phyloP scores from a whole-genome alignment of 352 stramenopile genomes.

The Phytophthora citricola region DNA sequence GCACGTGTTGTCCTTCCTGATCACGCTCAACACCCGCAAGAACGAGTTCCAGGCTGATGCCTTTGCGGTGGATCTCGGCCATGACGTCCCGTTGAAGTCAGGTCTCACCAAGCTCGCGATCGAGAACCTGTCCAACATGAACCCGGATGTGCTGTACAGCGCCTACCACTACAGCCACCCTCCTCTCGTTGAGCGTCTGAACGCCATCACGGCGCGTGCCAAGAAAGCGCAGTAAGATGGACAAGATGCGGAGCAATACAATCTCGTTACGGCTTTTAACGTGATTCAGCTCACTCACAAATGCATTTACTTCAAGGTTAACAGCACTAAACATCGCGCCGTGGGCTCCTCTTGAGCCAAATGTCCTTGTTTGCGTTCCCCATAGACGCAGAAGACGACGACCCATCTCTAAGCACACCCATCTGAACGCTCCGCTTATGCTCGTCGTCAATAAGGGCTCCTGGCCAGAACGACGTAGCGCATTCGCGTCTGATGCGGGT shows the following conservation, averaged over 20 bases:
- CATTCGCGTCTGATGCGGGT: conserved; percentile 79
- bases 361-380: conserved; percentile 15
- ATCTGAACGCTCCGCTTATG: conserved; percentile 21
- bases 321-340: conserved; percentile 24
- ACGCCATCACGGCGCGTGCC: conserved; percentile 82
- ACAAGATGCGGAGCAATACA: background rate
- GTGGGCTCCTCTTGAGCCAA: conserved; percentile 17
- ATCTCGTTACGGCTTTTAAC: too few relatives aligned
- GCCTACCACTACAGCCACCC: conserved; percentile 98
- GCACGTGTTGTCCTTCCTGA: conserved; percentile 74
- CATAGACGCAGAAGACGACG: conserved; percentile 12
- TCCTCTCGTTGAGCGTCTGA: conserved; percentile 95
- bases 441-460: conserved; percentile 42
- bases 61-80: conserved; percentile 94
- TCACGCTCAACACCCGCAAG: conserved; percentile 80
- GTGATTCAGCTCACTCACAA: conserved; percentile 14
- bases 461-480: conserved; percentile 77
- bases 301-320: conserved; percentile 35
- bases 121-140: conserved; percentile 98
- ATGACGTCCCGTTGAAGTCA: conserved; percentile 91
- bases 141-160: conserved; percentile 94
- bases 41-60: conserved; percentile 93
- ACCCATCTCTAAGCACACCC: conserved; percentile 34
- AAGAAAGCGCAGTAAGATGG: conserved; percentile 65
- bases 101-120: conserved; percentile 97